These are phyloP conservation scores for Cucurbita argyrosperma DNA, from an alignment of 306 rosid species.

Conservation along the genomic window DNA sequence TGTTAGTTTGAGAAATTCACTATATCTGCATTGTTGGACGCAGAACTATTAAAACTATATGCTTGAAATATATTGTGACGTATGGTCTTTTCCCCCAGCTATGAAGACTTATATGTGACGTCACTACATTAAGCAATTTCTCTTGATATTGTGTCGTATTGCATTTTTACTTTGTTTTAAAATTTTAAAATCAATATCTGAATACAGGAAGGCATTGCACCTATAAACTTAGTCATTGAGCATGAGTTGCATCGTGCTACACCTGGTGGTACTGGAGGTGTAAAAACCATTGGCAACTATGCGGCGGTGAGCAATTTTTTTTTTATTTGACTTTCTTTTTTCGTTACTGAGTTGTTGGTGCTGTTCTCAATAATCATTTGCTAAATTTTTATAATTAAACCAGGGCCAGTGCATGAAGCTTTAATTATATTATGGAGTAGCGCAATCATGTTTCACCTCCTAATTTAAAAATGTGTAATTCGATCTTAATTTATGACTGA, in stretches of 20 bases:
- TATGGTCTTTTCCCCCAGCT: not conserved
- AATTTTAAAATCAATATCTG: conserved; percentile 1
- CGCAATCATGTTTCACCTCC: not conserved
- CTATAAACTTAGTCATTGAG: conserved; percentile 78
- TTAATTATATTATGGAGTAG: not conserved
- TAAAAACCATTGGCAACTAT: conserved; percentile 95
- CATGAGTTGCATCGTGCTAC: conserved; percentile 88
- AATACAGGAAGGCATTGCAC: conserved; percentile 86
- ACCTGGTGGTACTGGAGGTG: conserved; percentile 99
- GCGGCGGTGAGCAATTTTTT: conserved; percentile 61
- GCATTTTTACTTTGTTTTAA: not conserved
- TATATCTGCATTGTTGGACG: not conserved
- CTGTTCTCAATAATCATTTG: not conserved
- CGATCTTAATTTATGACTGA: not conserved
- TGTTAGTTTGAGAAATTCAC: not conserved
- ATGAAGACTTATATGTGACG: not conserved
- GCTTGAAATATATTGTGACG: not conserved
- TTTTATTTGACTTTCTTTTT: not conserved
- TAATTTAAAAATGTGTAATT: not conserved
- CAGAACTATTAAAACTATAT: not conserved
- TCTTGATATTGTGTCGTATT: not conserved
- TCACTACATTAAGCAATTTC: not conserved
- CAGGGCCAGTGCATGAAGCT: not conserved
- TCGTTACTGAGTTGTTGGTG: not conserved
- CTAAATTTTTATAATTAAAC: not conserved